Evolutionary conservation across 1,139 yeast species (phyloP).

Genomic region (Pichia sp.): DNA sequence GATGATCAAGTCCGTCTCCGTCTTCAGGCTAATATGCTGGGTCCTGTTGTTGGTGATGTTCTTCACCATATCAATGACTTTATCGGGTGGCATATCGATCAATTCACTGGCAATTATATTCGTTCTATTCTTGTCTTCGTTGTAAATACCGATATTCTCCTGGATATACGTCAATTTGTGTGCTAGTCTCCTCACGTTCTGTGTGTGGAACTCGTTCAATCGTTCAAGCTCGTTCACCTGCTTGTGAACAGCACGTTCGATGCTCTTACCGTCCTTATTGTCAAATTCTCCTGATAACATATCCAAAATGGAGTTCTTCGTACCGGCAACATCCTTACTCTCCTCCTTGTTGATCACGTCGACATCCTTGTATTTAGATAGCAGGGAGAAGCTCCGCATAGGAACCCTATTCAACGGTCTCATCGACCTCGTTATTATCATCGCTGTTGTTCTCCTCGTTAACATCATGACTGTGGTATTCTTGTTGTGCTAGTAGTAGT

Average conservation of each 20-base stretch:
- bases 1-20: constrained; percentile 14
- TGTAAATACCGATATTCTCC: constrained; percentile 12
- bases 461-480: no score
- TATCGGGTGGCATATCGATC: constrained; percentile 11
- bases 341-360: not conserved
- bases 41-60: not conserved
- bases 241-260: constrained; percentile 2
- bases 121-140: not conserved
- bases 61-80: constrained; percentile 6
- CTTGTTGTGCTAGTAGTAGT: no score
- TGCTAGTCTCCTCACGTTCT: constrained; percentile 8
- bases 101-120: constrained; percentile 8
- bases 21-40: not conserved
- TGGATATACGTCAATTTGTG: constrained; percentile 11
- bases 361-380: not conserved
- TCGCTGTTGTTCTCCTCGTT: no score
- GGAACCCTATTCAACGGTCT: no score
- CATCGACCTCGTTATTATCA: no score
- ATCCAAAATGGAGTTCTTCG: not conserved
- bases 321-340: not conserved
- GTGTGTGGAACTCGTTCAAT: constrained; percentile 4
- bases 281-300: constrained; percentile 1
- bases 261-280: not conserved
- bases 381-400: no score
- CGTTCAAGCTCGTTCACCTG: constrained; percentile 9